These are phyloP conservation scores for Triticum timopheevii DNA, from an alignment of 176 grass and related monocot genomes.

Conservation along the genomic window DNA sequence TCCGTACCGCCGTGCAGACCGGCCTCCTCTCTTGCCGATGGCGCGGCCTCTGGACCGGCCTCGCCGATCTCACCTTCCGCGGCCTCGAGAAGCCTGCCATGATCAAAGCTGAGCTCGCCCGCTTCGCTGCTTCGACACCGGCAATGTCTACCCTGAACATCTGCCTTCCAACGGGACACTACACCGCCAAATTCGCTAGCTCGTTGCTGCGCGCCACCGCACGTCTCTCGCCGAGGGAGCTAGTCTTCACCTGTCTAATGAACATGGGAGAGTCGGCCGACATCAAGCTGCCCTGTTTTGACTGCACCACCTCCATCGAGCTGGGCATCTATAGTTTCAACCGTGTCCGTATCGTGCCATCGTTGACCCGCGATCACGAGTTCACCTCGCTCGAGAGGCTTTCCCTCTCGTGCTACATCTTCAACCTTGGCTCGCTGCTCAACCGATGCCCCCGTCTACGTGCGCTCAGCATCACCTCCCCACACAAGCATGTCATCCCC, in stretches of 20 bases:
- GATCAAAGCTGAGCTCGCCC: background rate
- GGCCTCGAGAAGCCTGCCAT: background rate
- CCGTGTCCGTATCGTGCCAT: too few species aligned
- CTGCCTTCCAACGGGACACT: background rate
- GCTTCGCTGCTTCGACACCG: background rate
- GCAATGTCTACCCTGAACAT: background rate
- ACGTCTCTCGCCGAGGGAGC: background rate
- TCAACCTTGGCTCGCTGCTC: too few species aligned
- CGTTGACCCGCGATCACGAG: too few species aligned
- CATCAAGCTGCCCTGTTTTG: background rate
- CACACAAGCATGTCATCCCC: background rate
- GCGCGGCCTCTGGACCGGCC: background rate
- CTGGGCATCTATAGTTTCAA: background rate
- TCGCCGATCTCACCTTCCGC: background rate
- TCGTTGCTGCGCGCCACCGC: background rate
- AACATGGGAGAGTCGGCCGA: background rate
- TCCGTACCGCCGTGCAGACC: background rate
- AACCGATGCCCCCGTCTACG: too few species aligned
- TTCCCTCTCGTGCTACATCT: too few species aligned
- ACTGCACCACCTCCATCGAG: background rate
- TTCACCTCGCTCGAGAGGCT: too few species aligned
- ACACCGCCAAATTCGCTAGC: background rate
- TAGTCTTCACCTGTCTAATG: background rate
- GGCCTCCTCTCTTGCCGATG: background rate
- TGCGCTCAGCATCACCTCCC: background rate